Evolutionary conservation across 83 land plant genomes (phyloP), one percentile per base, ranked within the genome.

Genomic region (Picea mariana): DNA sequence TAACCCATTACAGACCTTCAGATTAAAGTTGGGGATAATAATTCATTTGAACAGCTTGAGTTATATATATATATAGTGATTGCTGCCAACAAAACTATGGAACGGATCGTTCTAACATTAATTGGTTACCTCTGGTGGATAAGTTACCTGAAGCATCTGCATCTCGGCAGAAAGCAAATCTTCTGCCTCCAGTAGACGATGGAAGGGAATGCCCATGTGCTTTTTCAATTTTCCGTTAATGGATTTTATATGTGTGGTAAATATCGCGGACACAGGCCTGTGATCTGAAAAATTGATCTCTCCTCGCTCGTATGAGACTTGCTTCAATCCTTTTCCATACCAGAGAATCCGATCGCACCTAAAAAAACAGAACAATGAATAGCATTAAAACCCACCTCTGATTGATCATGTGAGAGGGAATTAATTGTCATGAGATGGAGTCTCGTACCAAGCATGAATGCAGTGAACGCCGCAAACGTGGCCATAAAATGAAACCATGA

Each of bases 381-480:
- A 34, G 75, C 34, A 68, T 0, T 44, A 44, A 44, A 7, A 44
- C 47, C 47, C 47, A 44, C 47, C 0, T 44, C 38, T 6, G 2
- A 47, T 47, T 7, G 31, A 31, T 31, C 34, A 31, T 20, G 20
- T 12, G 77, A 6, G 7, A 34, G 23, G 8, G 42, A 75, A 31
- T 20, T 18, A 42, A 21, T 9, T 24, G 68, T 42, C 47, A 42
- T 42, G 47, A 42, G 6, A 42, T 42, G 47, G 47, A 42, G 47
- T 31, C 34, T 34, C 71, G 11, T 92, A 91, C 97, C 97, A 94
- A 65, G 97, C 97, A 24, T 97, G 99, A 20, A 91, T 79, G 6
- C 94, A 91, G 44, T 80, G 82, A 27, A 82, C 7, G 31, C 88
- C 91, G 42, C 84, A 82, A 68, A 93, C 93, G 4, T 71, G 75